Base-by-base conservation (phyloP, 1,284 basidiomycete genomes). In the Puccinia horiana region DNA sequence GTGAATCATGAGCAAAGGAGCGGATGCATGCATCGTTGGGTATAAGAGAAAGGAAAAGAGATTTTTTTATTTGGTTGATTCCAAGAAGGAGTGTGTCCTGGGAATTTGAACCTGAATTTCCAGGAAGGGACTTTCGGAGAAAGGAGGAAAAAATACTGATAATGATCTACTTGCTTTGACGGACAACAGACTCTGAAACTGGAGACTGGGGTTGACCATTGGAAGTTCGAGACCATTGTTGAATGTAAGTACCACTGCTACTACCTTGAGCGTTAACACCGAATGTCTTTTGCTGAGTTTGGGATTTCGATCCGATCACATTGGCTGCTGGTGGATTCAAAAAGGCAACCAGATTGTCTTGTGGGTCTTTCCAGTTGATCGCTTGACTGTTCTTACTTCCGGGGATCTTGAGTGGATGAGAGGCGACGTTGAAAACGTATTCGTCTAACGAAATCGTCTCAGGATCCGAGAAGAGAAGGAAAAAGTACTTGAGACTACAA, bases 401-500 rank as follows among this genome's bases (percentile, higher is more conserved):
- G 6, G 79, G 79, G 23, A 82, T 82, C 44, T 70, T 82, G 37
- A 82, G 70, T 20, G 80, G 80, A 56, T 82, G 80, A 32, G 73
- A 75, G 5, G 72, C 88, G 11, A 89, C 89, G 42, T 89, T 89
- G 81, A 90, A 88, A 49, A 90, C 89, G 84, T 89, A 90, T 84
- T 90, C 88, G 85, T 91, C 90, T 26, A 91, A 87, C 23, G 88
- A 89, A 35, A 90, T 84, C n/a, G 89, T 84, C 54, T 89, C 88
- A 0, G 88, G 89, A 29, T 89, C 89, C 26, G 88, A 88, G 83
- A 90, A 90, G 9, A 87, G 85, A 63, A 87, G 83, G 72, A 86
- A 86, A 83, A 86, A 87, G 83, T 84, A 63, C 69, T 79, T 83
- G 49, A 74, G 52, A 42, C 82, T 76, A 26, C 11, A 29, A 20